Percentiles rank a stretch among this genome's conserved stretches.
Evolutionary conservation across 140 eudicot species (phyloP).

Genomic region (Oenanthe javanica): DNA sequence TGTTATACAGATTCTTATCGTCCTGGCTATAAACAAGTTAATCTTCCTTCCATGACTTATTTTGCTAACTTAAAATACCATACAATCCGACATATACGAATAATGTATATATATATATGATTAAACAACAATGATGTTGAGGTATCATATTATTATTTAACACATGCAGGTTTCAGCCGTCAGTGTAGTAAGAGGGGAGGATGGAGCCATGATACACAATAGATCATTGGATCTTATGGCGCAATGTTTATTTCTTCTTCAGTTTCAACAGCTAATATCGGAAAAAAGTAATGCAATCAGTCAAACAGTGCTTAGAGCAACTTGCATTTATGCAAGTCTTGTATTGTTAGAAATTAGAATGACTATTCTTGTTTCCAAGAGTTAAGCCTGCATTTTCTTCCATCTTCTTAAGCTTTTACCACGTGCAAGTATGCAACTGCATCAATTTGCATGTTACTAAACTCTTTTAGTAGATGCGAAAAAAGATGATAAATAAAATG

Average conservation of each 20-base stretch:
- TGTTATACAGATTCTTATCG: conserved; percentile 19
- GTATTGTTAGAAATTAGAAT: background rate
- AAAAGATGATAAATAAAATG: background rate
- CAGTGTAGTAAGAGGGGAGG: conserved; percentile 1
- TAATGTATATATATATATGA: background rate
- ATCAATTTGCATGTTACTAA: background rate
- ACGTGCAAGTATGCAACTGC: background rate
- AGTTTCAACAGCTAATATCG: background rate
- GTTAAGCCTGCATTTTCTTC: background rate
- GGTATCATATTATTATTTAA: background rate
- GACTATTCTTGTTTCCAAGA: background rate
- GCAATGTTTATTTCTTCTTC: background rate
- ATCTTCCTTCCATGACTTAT: background rate
- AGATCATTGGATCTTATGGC: background rate
- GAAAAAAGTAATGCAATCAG: background rate
- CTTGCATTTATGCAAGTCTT: background rate
- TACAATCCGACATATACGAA: background rate
- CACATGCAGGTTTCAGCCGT: background rate
- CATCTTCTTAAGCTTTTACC: background rate
- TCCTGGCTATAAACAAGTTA: conserved; percentile 14
- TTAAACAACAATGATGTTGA: background rate
- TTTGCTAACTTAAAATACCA: background rate
- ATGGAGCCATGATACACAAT: background rate
- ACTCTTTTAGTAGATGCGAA: background rate
- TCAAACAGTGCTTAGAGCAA: background rate